These are phyloP conservation scores for Calonectria ilicicola DNA, from an alignment of 2,329 filamentous ascomycete species.

Conservation along the genomic window DNA sequence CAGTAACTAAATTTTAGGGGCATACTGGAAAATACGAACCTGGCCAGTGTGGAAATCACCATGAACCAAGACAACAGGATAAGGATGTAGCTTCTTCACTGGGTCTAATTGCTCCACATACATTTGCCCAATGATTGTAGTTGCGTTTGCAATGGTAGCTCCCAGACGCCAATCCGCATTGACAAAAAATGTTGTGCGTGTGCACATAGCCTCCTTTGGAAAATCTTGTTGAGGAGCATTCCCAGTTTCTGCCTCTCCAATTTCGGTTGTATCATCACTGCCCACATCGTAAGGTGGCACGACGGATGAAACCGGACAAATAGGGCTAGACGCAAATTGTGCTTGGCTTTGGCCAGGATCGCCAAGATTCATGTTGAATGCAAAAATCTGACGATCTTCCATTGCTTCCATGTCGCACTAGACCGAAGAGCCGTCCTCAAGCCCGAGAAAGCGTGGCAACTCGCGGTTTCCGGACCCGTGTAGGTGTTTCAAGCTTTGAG, in stretches of 20 bases:
- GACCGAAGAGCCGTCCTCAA: neutral
- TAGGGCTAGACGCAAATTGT: neutral
- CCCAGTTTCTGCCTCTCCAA: neutral
- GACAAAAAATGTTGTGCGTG: constrained; percentile 41
- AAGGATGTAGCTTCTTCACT: constrained; percentile 17
- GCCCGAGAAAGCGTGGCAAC: neutral
- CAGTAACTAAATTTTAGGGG: neutral
- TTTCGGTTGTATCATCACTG: neutral
- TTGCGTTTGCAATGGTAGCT: constrained; percentile 21
- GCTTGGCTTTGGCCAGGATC: neutral
- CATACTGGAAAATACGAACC: constrained; percentile 29
- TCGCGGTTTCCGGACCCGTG: neutral
- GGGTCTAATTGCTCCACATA: constrained; percentile 51
- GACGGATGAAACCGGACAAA: neutral
- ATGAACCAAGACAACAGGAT: constrained; percentile 50
- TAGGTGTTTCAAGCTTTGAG: neutral
- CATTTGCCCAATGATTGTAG: constrained; percentile 44
- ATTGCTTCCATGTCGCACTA: neutral
- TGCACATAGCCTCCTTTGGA: constrained; percentile 28
- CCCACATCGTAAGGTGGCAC: neutral
- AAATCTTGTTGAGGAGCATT: neutral
- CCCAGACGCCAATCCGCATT: constrained; percentile 38
- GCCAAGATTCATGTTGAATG: neutral
- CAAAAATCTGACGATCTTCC: neutral
- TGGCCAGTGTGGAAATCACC: constrained; percentile 51